Evolutionary conservation across 768 basidiomycete species (phyloP), one percentile per base, ranked within the genome.

Genomic region (Pholiota molesta): DNA sequence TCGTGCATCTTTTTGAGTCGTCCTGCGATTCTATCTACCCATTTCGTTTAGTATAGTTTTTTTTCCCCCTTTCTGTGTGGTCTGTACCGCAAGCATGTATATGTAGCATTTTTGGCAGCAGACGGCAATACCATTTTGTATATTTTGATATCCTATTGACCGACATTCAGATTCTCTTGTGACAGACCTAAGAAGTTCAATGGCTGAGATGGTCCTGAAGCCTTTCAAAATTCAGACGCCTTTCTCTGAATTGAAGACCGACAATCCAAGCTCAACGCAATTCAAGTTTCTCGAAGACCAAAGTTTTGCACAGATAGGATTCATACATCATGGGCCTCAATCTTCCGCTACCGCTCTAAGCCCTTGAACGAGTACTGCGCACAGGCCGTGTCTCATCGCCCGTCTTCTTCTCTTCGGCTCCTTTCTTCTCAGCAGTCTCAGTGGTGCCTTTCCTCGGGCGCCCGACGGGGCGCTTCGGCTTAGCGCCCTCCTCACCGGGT

Each of bases 371-470:
- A 44, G 44, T 58, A 33, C 33, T 58, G 10, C 42, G n/a, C 23
- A 17, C 52, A 26, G 26, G 16, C 49, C 33, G 29, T 11, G 29
- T 13, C 10, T 26, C 23, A 11, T 23, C 39, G 8, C 37, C 29
- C 7, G 31, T 40, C 51, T 29, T 37, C 44, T 42, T 26, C 10
- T 13, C 26, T 14, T 3, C 45, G 42, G 33, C 28, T 8, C 8
- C 40, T 16, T 23, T 39, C 52, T 53, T 56, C 10, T 21, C n/a
- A 3, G 59, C 21, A n/a, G 35, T 33, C 9, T 52, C 59, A 8
- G 21, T 29, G 5, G 66, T 58, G 6, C 39, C 59, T 51, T 70
- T 69, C 53, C 64, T 65, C 1, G 69, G 65, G 13, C 65, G 44
- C 52, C 67, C 68, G 19, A 45, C 44, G 1, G 61, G 57, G 10